These are phyloP conservation scores for Mucor racemosus DNA, from an alignment of 371 early-diverging fungal genomes.

Conservation along the genomic window DNA sequence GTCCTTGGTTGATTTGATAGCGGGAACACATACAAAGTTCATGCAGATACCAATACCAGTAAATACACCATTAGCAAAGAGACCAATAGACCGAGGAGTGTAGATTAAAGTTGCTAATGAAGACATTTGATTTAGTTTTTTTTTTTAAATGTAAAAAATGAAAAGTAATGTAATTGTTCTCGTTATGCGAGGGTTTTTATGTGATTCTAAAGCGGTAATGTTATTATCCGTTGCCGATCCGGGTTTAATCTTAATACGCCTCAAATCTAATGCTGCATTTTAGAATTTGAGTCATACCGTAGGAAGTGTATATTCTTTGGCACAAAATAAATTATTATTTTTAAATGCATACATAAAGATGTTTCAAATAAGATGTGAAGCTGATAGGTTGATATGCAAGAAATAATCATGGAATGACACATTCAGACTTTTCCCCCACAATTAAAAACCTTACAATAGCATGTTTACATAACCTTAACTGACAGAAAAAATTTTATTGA, in stretches of 20 bases:
- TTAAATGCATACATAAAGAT: too few species aligned
- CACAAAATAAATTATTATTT: too few species aligned
- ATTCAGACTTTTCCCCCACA: background rate
- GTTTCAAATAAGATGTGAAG: too few species aligned
- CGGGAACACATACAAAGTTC: conserved; percentile 19
- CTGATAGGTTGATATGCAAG: too few species aligned
- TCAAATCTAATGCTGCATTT: background rate
- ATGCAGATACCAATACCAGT: conserved; percentile 14
- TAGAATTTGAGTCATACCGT: too few species aligned
- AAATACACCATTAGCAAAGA: conserved; percentile 24
- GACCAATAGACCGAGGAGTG: conserved; percentile 22
- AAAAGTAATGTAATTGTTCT: background rate
- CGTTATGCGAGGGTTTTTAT: background rate
- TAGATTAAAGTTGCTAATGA: conserved; percentile 15
- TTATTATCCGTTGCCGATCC: conserved; percentile 5
- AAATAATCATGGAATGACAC: too few species aligned
- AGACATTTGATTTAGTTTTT: conserved; percentile 14
- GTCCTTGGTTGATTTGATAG: conserved; percentile 23
- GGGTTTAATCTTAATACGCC: background rate
- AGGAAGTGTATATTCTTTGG: too few species aligned
- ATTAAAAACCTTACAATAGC: too few species aligned
- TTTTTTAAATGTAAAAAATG: background rate
- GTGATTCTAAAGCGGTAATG: background rate
- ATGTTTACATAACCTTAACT: too few species aligned
- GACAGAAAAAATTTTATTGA: too few species aligned